phyloP scores from a whole-genome alignment of 345 rosid species.

The Eucalyptus pumila region DNA sequence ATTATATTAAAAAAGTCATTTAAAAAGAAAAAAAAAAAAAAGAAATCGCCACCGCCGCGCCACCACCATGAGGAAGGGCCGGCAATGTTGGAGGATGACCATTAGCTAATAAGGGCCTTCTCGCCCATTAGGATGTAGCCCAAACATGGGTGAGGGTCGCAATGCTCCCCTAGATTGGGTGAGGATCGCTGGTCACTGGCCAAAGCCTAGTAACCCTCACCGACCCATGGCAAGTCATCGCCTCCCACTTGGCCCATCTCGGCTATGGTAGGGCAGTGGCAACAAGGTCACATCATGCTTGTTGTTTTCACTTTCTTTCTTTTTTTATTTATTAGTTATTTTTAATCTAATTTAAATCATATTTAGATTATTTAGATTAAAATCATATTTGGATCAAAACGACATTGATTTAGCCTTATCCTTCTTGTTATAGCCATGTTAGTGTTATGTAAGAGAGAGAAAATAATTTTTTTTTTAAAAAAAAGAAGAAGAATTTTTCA shows the following conservation, averaged over 20 bases:
- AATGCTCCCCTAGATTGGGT: too few species aligned
- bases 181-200: fast-evolving
- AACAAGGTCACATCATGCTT: too few species aligned
- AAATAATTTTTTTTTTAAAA: too few species aligned
- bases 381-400: neutral
- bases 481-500: too few species aligned
- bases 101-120: neutral
- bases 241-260: fast-evolving
- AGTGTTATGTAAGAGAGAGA: too few species aligned
- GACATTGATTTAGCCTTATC: neutral
- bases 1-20: too few species aligned
- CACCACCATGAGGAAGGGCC: neutral
- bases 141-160: fast-evolving
- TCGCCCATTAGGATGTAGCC: neutral
- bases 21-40: too few species aligned
- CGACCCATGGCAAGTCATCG: neutral
- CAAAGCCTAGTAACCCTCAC: fast-evolving
- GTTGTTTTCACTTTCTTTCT: fast-evolving
- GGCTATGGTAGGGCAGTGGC: too few species aligned
- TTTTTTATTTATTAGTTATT: too few species aligned
- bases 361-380: too few species aligned
- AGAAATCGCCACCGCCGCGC: fast-evolving
- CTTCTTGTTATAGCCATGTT: neutral
- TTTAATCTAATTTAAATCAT: too few species aligned
- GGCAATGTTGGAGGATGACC: neutral